These are phyloP conservation scores for Leishmania gerbilli DNA, from an alignment of 208 protist genomes.

Conservation along the genomic window DNA sequence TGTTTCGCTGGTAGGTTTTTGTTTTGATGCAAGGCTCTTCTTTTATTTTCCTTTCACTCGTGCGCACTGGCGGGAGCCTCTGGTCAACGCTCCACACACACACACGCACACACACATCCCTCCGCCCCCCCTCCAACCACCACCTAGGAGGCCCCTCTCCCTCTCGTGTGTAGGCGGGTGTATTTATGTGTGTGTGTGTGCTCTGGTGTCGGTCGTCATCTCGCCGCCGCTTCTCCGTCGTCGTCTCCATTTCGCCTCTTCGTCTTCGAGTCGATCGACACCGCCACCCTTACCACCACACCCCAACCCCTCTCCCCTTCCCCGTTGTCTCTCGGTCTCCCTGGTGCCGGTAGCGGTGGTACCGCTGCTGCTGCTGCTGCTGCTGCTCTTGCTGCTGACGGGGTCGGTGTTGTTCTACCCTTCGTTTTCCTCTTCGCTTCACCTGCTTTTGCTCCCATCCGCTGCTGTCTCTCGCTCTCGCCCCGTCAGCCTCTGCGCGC, in stretches of 20 bases:
- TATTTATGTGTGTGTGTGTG: neutral
- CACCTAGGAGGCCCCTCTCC: neutral
- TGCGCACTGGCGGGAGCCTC: neutral
- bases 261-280: neutral
- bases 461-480: neutral
- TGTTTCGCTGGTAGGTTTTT: neutral
- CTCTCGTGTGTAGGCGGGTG: neutral
- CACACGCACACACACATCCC: neutral
- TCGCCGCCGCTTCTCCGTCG: conserved; percentile 1
- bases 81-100: neutral
- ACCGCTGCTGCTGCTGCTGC: no score
- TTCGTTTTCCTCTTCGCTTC: neutral
- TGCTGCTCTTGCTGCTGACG: no score
- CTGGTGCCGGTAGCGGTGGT: neutral
- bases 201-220: neutral
- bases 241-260: neutral
- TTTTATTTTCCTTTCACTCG: neutral
- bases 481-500: neutral
- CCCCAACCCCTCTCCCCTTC: neutral
- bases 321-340: neutral
- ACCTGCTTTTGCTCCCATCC: neutral
- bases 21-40: neutral
- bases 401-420: neutral
- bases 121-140: no score
- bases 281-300: neutral